phyloP scores from a whole-genome alignment of 2,329 filamentous ascomycete genomes.

The Emergomyces pasteurianus region DNA sequence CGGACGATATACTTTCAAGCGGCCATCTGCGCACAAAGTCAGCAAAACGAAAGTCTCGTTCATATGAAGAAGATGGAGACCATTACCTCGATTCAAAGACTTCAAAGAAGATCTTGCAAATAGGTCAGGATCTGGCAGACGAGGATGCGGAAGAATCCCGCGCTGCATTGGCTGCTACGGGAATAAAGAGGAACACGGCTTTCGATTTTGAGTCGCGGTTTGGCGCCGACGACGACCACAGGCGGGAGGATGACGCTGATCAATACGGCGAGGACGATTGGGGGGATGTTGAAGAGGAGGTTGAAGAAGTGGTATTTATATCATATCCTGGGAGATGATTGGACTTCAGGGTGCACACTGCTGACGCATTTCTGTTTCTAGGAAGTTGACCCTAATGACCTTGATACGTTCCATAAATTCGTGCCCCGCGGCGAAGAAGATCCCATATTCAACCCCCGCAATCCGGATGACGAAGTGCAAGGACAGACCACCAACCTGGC shows the following conservation, averaged over 20 bases:
- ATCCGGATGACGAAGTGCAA: slow-evolving; percentile 30
- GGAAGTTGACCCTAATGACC: slow-evolving; percentile 78
- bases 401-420: slow-evolving; percentile 86
- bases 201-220: slow-evolving; percentile 75
- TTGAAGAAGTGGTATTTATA: slow-evolving; percentile 32
- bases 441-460: slow-evolving; percentile 54
- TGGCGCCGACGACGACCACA: slow-evolving; percentile 41
- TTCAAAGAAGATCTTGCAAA: slow-evolving; percentile 75
- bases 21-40: slow-evolving; percentile 61
- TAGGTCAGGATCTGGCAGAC: slow-evolving; percentile 77
- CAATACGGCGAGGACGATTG: slow-evolving; percentile 53
- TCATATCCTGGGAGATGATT: not conserved
- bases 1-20: slow-evolving; percentile 69
- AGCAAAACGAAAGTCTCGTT: slow-evolving; percentile 48
- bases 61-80: slow-evolving; percentile 48
- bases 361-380: slow-evolving; percentile 19
- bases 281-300: slow-evolving; percentile 65
- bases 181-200: slow-evolving; percentile 37
- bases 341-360: no score
- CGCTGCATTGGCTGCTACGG: slow-evolving; percentile 20
- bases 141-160: slow-evolving; percentile 54
- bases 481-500: slow-evolving; percentile 66
- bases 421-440: slow-evolving; percentile 63
- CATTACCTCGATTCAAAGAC: slow-evolving; percentile 77
- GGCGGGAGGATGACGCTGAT: slow-evolving; percentile 34